These are phyloP conservation scores for Colletotrichum orchidophilum DNA, from an alignment of 2,329 filamentous ascomycete species.

Conservation along the genomic window DNA sequence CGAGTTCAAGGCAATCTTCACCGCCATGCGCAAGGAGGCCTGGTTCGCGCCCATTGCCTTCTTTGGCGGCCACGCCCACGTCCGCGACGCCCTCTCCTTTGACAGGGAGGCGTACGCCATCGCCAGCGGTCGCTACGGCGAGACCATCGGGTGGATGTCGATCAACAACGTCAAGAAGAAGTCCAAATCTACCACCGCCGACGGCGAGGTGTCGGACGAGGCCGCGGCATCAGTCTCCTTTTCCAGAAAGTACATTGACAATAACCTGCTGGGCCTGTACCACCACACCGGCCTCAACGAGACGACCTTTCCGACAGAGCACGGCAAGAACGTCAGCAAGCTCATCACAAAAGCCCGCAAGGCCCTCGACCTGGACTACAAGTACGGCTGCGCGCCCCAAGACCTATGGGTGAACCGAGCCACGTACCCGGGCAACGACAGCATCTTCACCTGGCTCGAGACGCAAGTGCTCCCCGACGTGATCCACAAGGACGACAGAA, in stretches of 20 bases:
- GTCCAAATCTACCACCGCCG: slow-evolving; percentile 35
- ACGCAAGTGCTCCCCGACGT: slow-evolving; percentile 77
- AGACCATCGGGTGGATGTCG: slow-evolving; percentile 94
- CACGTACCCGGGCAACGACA: slow-evolving; percentile 76
- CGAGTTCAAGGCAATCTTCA: slow-evolving; percentile 82
- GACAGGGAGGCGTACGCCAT: slow-evolving; percentile 82
- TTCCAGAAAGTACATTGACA: slow-evolving; percentile 88
- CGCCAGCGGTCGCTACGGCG: slow-evolving; percentile 91
- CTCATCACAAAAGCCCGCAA: slow-evolving; percentile 77
- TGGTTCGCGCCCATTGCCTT: slow-evolving; percentile 89
- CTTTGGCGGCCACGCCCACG: slow-evolving; percentile 91
- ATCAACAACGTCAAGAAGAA: slow-evolving; percentile 70
- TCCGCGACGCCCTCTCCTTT: slow-evolving; percentile 83
- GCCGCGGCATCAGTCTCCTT: slow-evolving; percentile 62
- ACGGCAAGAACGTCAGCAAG: slow-evolving; percentile 76
- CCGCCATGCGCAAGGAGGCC: slow-evolving; percentile 78
- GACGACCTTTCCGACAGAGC: slow-evolving; percentile 77
- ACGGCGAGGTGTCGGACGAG: slow-evolving; percentile 41
- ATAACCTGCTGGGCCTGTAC: slow-evolving; percentile 86
- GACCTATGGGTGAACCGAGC: slow-evolving; percentile 84
- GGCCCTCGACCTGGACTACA: slow-evolving; percentile 75
- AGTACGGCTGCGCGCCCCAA: slow-evolving; percentile 84
- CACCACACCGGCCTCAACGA: slow-evolving; percentile 81
- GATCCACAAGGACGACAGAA: slow-evolving; percentile 65
- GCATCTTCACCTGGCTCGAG: slow-evolving; percentile 84